Conservation (phyloP, 2,329 filamentous ascomycete species). For the Coccinonectria pachysandricola region DNA sequence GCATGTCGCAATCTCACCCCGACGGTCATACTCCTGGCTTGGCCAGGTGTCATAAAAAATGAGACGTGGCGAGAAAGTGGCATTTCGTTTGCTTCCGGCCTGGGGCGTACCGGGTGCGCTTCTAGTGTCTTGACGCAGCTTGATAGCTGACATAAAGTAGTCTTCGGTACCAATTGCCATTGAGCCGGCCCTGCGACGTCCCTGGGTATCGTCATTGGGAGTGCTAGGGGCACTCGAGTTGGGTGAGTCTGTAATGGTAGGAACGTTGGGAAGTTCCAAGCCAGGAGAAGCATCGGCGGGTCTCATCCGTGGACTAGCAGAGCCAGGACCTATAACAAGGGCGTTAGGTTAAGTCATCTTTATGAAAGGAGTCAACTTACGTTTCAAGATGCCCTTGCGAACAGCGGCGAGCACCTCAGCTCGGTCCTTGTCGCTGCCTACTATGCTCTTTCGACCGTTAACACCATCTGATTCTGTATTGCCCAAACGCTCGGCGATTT, state of each 20-base stretch:
- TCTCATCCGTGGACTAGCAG: constrained; percentile 56
- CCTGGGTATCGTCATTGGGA: constrained; percentile 64
- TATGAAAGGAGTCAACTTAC: constrained; percentile 35
- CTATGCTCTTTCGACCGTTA: constrained; percentile 69
- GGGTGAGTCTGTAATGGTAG: constrained; percentile 63
- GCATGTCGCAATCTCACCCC: constrained; percentile 94
- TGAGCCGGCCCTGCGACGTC: constrained; percentile 56
- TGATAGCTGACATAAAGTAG: constrained; percentile 74
- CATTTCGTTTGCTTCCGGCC: constrained; percentile 49
- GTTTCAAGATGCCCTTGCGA: constrained; percentile 91
- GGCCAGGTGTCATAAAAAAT: constrained; percentile 97
- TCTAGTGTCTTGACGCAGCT: constrained; percentile 65
- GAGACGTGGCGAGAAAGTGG: constrained; percentile 82
- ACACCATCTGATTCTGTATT: constrained; percentile 52
- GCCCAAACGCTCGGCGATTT: constrained; percentile 39
- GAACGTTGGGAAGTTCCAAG: constrained; percentile 50
- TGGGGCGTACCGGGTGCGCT: constrained; percentile 73
- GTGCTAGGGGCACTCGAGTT: constrained; percentile 81
- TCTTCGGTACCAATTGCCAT: constrained; percentile 74
- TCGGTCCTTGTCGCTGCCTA: constrained; percentile 81
- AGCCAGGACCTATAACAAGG: constrained; percentile 36
- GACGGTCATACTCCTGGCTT: constrained; percentile 86
- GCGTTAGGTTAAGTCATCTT: constrained; percentile 8
- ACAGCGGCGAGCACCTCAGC: constrained; percentile 87
- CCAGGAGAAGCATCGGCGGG: constrained; percentile 46